Percentiles rank a stretch among this genome's conserved stretches.
Evolutionary conservation across 495 filamentous ascomycete species (phyloP).

Genomic region (Corynascus novoguineensis): DNA sequence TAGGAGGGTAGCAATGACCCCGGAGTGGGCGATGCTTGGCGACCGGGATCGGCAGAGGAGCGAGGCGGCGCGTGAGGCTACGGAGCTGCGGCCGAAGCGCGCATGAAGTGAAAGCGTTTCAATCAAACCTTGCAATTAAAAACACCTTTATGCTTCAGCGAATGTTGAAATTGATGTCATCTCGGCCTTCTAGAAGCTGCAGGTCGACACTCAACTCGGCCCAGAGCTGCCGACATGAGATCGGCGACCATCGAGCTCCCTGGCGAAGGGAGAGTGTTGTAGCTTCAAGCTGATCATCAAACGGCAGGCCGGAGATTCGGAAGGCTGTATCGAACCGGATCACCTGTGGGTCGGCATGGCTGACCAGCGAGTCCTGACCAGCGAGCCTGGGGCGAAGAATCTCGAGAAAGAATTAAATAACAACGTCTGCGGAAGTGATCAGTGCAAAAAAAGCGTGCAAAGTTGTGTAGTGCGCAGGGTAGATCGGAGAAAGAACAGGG

Average conservation of each 20-base stretch:
- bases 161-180: constrained; percentile 35
- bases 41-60: constrained; percentile 8
- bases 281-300: too few relatives aligned
- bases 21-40: constrained; percentile 23
- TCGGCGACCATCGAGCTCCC: constrained; percentile 6
- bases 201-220: constrained; percentile 33
- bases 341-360: too few relatives aligned
- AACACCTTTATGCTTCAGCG: constrained; percentile 41
- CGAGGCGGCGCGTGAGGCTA: constrained; percentile 14
- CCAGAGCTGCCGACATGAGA: constrained; percentile 1
- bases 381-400: too few relatives aligned
- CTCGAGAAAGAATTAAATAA: too few relatives aligned
- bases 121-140: constrained; percentile 48
- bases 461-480: too few relatives aligned
- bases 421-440: too few relatives aligned
- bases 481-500: not conserved
- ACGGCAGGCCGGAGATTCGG: too few relatives aligned
- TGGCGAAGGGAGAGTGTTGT: not conserved
- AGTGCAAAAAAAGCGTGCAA: too few relatives aligned
- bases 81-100: constrained; percentile 27
- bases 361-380: too few relatives aligned
- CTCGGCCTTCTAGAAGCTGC: constrained; percentile 41
- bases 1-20: not conserved
- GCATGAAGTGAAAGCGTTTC: constrained; percentile 48
- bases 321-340: too few relatives aligned